phyloP scores from a whole-genome alignment of 495 filamentous ascomycete genomes.

The Xylaria bambusicola region DNA sequence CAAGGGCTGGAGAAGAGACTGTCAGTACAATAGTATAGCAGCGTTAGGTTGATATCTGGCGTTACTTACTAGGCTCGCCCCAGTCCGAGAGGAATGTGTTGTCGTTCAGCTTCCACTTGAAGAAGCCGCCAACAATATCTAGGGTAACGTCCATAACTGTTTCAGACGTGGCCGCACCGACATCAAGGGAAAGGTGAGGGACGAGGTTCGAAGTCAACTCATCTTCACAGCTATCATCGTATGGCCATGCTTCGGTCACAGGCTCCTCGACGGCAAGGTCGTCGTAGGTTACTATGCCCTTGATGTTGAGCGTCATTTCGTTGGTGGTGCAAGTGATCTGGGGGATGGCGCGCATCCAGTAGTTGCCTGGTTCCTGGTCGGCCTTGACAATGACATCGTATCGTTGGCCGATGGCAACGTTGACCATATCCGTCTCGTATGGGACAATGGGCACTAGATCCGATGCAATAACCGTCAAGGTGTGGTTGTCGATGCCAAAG shows the following conservation, averaged over 20 bases:
- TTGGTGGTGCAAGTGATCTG: slow-evolving; percentile 52
- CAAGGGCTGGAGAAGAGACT: slow-evolving; percentile 29
- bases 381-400: slow-evolving; percentile 67
- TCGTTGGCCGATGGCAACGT: slow-evolving; percentile 67
- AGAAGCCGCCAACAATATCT: slow-evolving; percentile 28
- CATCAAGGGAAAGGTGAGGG: slow-evolving; percentile 43
- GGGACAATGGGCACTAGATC: slow-evolving; percentile 54
- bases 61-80: slow-evolving; percentile 36
- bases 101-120: slow-evolving; percentile 46
- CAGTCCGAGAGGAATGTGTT: slow-evolving; percentile 46
- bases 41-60: background rate
- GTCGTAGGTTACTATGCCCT: slow-evolving; percentile 59
- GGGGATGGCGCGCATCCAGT: slow-evolving; percentile 65
- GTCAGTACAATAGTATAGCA: background rate
- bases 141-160: slow-evolving; percentile 35
- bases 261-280: slow-evolving; percentile 35
- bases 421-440: slow-evolving; percentile 44
- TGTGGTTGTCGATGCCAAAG: slow-evolving; percentile 55
- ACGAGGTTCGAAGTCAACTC: slow-evolving; percentile 40
- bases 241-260: slow-evolving; percentile 27
- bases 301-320: slow-evolving; percentile 49
- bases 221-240: slow-evolving; percentile 44
- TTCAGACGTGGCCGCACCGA: slow-evolving; percentile 26
- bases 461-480: slow-evolving; percentile 48
- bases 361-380: slow-evolving; percentile 50